Evolutionary conservation across 305 asterid genomes (phyloP).

Genomic region (Fraxinus ornus): DNA sequence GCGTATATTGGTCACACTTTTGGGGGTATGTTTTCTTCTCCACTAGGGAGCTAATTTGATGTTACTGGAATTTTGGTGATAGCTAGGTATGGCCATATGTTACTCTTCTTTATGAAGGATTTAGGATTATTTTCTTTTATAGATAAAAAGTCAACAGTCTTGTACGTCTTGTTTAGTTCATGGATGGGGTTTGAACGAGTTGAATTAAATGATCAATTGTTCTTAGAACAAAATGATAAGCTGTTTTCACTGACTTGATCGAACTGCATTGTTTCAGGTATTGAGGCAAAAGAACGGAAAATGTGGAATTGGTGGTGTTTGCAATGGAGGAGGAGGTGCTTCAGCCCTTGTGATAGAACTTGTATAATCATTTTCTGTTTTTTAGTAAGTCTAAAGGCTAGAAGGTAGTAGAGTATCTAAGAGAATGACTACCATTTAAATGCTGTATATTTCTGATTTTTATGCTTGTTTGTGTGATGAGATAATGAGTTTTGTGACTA

Average conservation of each 20-base stretch:
- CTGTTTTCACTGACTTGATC: constrained; percentile 6
- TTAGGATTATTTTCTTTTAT: not conserved
- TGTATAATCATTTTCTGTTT: constrained; percentile 35
- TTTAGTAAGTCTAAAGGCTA: constrained; percentile 24
- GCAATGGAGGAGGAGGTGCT: constrained; percentile 99
- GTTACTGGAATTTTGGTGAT: not conserved
- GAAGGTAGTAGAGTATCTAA: not conserved
- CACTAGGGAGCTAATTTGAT: not conserved
- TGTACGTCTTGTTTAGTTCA: constrained; percentile 5
- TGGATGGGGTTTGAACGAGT: not conserved
- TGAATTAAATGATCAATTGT: not conserved
- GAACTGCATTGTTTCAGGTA: constrained; percentile 47
- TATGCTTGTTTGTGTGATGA: not conserved
- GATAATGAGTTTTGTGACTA: not conserved
- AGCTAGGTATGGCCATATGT: not conserved
- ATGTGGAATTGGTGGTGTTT: constrained; percentile 82
- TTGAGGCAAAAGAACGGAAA: constrained; percentile 76
- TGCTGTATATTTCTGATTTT: not conserved
- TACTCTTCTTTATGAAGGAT: not conserved
- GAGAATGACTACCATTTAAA: not conserved
- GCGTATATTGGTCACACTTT: constrained; percentile 86
- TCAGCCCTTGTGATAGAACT: constrained; percentile 90
- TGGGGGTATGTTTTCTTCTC: constrained; percentile 71
- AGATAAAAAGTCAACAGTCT: not conserved
- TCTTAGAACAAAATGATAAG: not conserved